Conservation (phyloP, 1,284 basidiomycete species). For the Cryptococcus amylolentus region DNA sequence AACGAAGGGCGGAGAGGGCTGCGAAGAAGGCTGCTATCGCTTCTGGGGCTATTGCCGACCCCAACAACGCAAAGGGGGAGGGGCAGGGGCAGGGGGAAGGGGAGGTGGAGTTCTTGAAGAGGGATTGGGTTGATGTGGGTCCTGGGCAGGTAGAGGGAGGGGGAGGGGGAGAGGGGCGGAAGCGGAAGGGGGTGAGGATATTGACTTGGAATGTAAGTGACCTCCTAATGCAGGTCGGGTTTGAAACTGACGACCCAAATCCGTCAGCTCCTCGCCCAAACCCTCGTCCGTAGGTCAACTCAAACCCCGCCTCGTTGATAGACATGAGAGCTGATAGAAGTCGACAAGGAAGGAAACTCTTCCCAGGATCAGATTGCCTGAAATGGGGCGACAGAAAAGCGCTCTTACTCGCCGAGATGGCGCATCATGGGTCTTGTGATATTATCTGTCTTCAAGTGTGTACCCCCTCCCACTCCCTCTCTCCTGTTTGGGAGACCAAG, state of each 20-base stretch:
- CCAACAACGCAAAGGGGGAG: constrained; percentile 14
- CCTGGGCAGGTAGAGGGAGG: constrained; percentile 53
- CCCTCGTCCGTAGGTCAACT: constrained; percentile 44
- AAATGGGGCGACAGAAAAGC: constrained; percentile 67
- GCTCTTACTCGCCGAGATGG: constrained; percentile 71
- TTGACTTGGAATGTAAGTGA: constrained; percentile 54
- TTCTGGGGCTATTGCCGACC: neutral
- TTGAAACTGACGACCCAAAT: neutral
- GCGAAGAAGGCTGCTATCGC: constrained; percentile 35
- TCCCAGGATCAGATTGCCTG: constrained; percentile 72
- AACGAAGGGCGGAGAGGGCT: constrained; percentile 41
- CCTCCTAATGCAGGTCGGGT: constrained; percentile 11
- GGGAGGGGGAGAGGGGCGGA: constrained; percentile 62
- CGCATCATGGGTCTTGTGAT: constrained; percentile 60
- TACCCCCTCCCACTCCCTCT: constrained; percentile 3
- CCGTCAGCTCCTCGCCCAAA: constrained; percentile 58
- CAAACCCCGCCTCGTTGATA: neutral
- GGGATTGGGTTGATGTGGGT: constrained; percentile 32
- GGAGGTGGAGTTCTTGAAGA: constrained; percentile 24
- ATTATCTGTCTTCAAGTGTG: constrained; percentile 77
- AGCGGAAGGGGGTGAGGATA: constrained; percentile 67
- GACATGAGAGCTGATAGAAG: neutral
- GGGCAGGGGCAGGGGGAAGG: constrained; percentile 17
- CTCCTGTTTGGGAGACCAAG: neutral
- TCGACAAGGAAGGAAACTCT: constrained; percentile 68